Conservation (phyloP, 2,329 filamentous ascomycete species). For the Lecanosticta acicola region DNA sequence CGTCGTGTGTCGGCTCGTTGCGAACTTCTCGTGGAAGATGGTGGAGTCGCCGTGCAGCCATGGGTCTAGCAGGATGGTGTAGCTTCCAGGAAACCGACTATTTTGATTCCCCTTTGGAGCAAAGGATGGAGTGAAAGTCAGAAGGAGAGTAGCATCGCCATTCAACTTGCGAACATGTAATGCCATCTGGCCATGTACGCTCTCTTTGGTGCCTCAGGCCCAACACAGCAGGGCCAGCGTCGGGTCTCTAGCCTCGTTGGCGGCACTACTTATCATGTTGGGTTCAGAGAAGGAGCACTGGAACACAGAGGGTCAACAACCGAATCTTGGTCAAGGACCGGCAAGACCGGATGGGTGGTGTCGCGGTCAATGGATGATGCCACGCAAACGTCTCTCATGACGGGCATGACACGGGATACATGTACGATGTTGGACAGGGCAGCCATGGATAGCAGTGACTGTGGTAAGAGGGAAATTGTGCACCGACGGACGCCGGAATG, state of each 20-base stretch:
- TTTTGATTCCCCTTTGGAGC: slow-evolving; percentile 36
- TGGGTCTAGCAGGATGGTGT: slow-evolving; percentile 66
- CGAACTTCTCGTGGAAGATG: slow-evolving; percentile 57
- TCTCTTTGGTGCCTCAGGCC: background rate
- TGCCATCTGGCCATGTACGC: slow-evolving; percentile 45
- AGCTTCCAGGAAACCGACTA: slow-evolving; percentile 49
- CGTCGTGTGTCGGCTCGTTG: slow-evolving; percentile 52
- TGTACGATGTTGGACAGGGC: no score
- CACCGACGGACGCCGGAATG: no score
- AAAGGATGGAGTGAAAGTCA: slow-evolving; percentile 55
- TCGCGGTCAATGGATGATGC: no score
- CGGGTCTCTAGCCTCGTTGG: no score
- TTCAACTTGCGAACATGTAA: slow-evolving; percentile 60
- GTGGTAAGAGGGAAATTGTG: no score
- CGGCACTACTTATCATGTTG: no score
- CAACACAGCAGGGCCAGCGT: background rate
- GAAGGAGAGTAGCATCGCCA: slow-evolving; percentile 59
- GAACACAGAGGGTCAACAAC: no score
- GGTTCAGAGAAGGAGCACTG: no score
- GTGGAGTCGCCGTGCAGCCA: slow-evolving; percentile 60
- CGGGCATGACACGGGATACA: background rate
- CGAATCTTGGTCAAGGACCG: no score
- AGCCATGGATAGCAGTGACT: no score
- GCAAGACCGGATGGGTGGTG: no score
- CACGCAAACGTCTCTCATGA: background rate